Evolutionary conservation across 495 filamentous ascomycete genomes (phyloP), one percentile per base, ranked within the genome.

Genomic region (Staphylotrichum tortipilum): DNA sequence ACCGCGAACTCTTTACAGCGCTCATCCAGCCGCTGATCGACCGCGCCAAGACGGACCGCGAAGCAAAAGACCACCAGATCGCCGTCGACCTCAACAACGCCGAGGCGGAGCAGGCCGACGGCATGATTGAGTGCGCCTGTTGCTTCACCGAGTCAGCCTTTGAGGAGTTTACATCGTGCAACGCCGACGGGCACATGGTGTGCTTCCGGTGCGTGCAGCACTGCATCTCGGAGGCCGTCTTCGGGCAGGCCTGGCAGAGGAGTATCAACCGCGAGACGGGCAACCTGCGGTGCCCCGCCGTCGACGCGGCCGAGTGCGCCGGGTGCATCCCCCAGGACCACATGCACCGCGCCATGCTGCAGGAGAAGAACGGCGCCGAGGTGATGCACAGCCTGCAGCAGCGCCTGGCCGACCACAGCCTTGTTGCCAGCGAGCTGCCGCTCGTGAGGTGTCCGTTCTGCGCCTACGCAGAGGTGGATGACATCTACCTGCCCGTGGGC

Each of bases 391-490:
- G 83, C 53, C 76, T 98, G 10, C 83, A 95, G 54, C 81, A 87
- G 52, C 81, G 86, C 14, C 68, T 89, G 3, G 83, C 84, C 2
- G 80, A 80, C 12, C 85, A 94, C 52, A 74, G 69, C 2, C 74
- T 98, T 7, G 58, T 84, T 24, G 80, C 84, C 43, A 84, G 84
- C 26, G 71, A 78, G 17, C 65, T 95, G 15, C 81, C 82, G n/a
- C 76, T 96, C 12, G 68, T 94, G 43, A 79, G 81, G 28, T 98
- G 92, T 59, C 90, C 90, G 0, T 95, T 91, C 58, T 98, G 92
- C 73, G 68, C 73, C 37, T 98, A 96, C 57, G 88, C 87, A 29
- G 91, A 97, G 68, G 76, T 84, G 12, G 87, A 95, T 62, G 85
- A 92, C 30, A 72, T 84, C 37, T 85, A 86, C 57, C 73, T 86